Base-by-base conservation (phyloP, 768 basidiomycete species). In the Tricholoma matsutake region DNA sequence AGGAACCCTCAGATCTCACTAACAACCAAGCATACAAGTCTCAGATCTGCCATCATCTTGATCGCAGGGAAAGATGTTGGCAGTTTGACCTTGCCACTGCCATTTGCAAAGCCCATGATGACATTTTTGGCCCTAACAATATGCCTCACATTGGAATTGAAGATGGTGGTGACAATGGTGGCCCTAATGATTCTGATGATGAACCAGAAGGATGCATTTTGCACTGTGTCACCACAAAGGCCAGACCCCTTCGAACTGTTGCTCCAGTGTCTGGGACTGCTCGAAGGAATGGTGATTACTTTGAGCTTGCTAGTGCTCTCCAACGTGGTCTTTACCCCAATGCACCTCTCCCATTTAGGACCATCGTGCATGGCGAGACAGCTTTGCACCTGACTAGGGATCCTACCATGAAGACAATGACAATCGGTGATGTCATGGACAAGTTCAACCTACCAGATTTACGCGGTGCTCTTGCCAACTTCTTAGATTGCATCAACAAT, bases 381-480 rank as follows among this genome's bases (percentile, higher is more conserved):
- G 62, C 60, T 8, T 56, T 67, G 13, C 62, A 65, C 28, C 54
- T 67, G 4, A 16, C 20, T 6, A 11, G 61, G 13, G 57, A 63
- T 29, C 56, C 53, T 28, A 34, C 18, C 25, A 56, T 61, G 6
- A 41, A n/a, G 20, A 56, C 41, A 8, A 39, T 59, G 32, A n/a
- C 31, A 4, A 47, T 67, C 10, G 51, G 59, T 13, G 59, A 56
- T 2, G 57, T 55, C 2, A 39, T 49, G 9, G 49, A 11, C 2
- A 61, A 25, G 22, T 67, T 63, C 35, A 43, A 57, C 3, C 54
- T 67, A 14, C 57, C 61, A 5, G 61, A 67, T 56, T 31, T 67
- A n/a, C 9, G 8, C 11, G 16, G 9, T 32, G 49, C 62, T 29
- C 28, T 56, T 16, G 3, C 13, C n/a, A n/a, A n/a, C n/a, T n/a